Conservation (phyloP, 768 basidiomycete species). For the Cystobasidium tubakii region DNA sequence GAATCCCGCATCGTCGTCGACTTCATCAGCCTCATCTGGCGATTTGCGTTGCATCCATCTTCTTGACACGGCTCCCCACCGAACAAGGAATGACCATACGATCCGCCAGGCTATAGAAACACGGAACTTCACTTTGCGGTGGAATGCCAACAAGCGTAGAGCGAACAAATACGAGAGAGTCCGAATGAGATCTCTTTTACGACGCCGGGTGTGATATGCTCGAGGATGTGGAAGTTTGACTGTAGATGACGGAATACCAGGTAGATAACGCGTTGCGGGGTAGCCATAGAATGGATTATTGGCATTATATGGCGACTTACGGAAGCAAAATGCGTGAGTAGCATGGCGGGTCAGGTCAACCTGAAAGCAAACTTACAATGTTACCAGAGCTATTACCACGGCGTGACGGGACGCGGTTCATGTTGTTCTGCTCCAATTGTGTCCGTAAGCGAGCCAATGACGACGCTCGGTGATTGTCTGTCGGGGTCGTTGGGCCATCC, state of each 20-base stretch:
- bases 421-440: neutral
- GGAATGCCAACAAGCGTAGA: constrained; percentile 44
- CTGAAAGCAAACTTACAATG: neutral
- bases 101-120: neutral
- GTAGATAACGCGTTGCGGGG: constrained; percentile 35
- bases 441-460: constrained; percentile 5
- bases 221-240: constrained; percentile 38
- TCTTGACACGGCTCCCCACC: constrained; percentile 27
- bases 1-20: neutral
- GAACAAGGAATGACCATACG: constrained; percentile 1
- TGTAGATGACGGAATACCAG: constrained; percentile 32
- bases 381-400: neutral
- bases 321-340: no score
- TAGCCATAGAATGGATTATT: constrained; percentile 45
- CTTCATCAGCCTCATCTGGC: neutral
- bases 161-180: constrained; percentile 45
- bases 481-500: neutral
- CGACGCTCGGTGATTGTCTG: neutral
- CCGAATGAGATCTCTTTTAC: constrained; percentile 45
- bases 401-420: neutral
- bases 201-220: constrained; percentile 38
- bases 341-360: no score
- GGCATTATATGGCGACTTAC: constrained; percentile 42
- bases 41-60: neutral
- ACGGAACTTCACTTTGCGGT: constrained; percentile 39